Evolutionary conservation across 2,329 filamentous ascomycete genomes (phyloP), one percentile per base, ranked within the genome.

Genomic region (Fusarium tuaranense): DNA sequence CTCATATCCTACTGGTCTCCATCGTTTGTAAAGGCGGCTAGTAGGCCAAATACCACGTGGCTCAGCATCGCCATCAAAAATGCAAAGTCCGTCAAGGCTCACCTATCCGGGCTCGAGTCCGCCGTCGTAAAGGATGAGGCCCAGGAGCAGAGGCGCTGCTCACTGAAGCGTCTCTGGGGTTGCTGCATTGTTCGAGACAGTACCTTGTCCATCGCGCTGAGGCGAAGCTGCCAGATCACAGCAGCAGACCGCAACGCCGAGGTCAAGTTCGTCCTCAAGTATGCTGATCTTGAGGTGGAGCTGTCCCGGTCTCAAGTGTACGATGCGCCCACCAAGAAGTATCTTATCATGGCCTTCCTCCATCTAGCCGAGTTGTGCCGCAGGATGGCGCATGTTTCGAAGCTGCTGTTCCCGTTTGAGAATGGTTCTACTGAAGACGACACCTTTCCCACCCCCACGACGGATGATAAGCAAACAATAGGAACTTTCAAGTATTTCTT

Each of bases 131-230:
- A 13, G 9, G 39, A 41, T 58, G 66, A 22, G 62, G 55, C 20
- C 65, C 59, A 36, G 68, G 70, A 10, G 72, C 65, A 22, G 61
- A 73, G 63, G 7, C 65, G 68, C 10, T 18, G 73, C 39, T 44
- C 32, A 16, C 51, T 74, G 10, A 74, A 74, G 34, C 58, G 72
- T 5, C 65, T 74, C 10, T 74, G 70, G 70, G 73, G 72, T 68
- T 74, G 72, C 18, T 74, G 72, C 18, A 71, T 74, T 30, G 63
- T 74, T 20, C 70, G 68, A 25, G 72, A 74, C n/a, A 39, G 72
- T 8, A 74, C 73, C 5, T 14, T 74, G 5, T 61, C 60, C 8
- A 57, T 60, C 2, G 72, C 70, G n/a, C 41, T 62, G 22, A 63
- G 61, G 34, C 16, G 48, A 20, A 25, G 32, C 1, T 36, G 57